Conservation (phyloP, 176 grass and related monocot species). For the Eragrostis nindensis region DNA sequence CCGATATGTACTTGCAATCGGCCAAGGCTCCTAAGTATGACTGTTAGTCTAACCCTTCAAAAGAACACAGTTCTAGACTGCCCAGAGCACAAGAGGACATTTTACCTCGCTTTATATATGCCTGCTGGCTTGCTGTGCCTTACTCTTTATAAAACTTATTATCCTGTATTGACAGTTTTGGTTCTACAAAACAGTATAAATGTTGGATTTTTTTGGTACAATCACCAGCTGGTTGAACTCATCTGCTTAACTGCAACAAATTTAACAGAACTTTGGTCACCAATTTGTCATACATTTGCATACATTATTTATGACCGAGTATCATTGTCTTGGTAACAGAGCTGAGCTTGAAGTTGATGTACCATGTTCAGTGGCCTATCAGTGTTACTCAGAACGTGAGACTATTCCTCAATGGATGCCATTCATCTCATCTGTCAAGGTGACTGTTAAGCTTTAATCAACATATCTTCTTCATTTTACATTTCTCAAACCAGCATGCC, state of each 20-base stretch:
- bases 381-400: conserved; percentile 93
- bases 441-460: conserved; percentile 35
- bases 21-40: neutral
- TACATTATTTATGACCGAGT: conserved; percentile 21
- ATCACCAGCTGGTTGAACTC: neutral
- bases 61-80: neutral
- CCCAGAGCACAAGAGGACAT: neutral
- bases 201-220: neutral
- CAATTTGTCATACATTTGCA: neutral
- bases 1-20: conserved; percentile 4
- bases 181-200: neutral
- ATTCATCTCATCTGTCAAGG: conserved; percentile 94
- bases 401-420: conserved; percentile 98
- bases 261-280: conserved; percentile 19
- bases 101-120: neutral
- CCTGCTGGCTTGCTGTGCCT: neutral
- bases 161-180: neutral
- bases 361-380: conserved; percentile 86
- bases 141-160: neutral
- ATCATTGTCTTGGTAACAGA: conserved; percentile 51
- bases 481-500: neutral
- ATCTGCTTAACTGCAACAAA: neutral
- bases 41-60: neutral
- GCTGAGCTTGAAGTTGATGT: conserved; percentile 85
- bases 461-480: neutral